Evolutionary conservation across 805 yeast species (phyloP).

Genomic region (Lipomyces yamadae): DNA sequence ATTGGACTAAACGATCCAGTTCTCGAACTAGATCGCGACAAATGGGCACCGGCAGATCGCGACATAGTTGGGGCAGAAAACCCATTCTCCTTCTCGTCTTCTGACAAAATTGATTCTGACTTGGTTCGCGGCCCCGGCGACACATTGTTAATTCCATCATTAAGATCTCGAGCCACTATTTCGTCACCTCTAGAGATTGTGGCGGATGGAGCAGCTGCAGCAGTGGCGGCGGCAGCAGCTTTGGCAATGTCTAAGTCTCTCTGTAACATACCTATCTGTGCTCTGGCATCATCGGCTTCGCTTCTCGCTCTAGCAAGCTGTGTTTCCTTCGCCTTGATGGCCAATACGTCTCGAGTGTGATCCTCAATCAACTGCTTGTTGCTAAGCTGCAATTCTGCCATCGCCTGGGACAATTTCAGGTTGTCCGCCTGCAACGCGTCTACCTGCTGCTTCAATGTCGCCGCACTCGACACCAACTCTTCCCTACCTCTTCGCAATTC

Average conservation of each 20-base stretch:
- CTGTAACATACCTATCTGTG: conserved; percentile 48
- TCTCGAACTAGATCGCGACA: background rate
- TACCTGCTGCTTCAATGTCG: conserved; percentile 42
- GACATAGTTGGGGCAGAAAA: conserved; percentile 10
- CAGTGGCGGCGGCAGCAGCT: conserved; percentile 17
- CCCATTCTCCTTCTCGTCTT: conserved; percentile 32
- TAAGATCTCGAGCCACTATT: background rate
- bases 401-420: conserved; percentile 46
- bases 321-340: conserved; percentile 69
- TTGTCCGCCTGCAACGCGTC: conserved; percentile 45
- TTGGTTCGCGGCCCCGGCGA: conserved; percentile 6
- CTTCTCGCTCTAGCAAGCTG: conserved; percentile 63
- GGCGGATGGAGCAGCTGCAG: conserved; percentile 5
- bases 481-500: conserved; percentile 59
- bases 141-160: background rate
- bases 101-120: conserved; percentile 6
- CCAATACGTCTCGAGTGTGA: conserved; percentile 56
- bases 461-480: conserved; percentile 51
- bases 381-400: conserved; percentile 45
- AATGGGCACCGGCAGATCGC: conserved; percentile 3
- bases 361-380: conserved; percentile 53
- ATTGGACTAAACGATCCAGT: conserved; percentile 9
- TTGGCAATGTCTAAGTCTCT: conserved; percentile 54
- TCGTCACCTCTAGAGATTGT: background rate
- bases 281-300: conserved; percentile 64